A percentile compares a stretch with the other conserved stretches of the same genome.
Evolutionary conservation across 2,329 filamentous ascomycete species (phyloP).

Genomic region (Aureobasidium sp.): DNA sequence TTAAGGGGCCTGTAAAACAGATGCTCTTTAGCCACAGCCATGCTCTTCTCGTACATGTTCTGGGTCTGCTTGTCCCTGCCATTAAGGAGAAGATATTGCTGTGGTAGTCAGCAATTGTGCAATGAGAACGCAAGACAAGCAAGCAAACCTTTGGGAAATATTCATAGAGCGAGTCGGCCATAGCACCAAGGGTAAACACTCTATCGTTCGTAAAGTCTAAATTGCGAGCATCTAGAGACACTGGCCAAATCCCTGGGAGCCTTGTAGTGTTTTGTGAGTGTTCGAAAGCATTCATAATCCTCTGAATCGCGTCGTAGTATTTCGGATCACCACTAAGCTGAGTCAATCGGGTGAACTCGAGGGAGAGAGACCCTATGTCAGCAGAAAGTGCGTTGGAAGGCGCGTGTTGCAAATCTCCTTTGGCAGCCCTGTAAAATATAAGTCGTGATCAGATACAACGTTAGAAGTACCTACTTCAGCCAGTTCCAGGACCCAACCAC

Average conservation of each 20-base stretch:
- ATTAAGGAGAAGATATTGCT: slow-evolving; percentile 21
- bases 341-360: slow-evolving; percentile 57
- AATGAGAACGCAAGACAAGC: not conserved
- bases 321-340: slow-evolving; percentile 52
- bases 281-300: slow-evolving; percentile 49
- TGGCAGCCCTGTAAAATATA: slow-evolving; percentile 14
- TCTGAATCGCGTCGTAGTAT: slow-evolving; percentile 53
- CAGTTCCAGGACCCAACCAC: slow-evolving; percentile 49
- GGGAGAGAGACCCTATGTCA: slow-evolving; percentile 49
- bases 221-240: slow-evolving; percentile 38
- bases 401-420: slow-evolving; percentile 22
- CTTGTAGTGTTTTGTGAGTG: slow-evolving; percentile 44
- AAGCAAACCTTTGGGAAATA: slow-evolving; percentile 21
- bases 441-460: too few species aligned
- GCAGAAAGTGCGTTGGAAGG: slow-evolving; percentile 33
- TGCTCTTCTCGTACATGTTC: slow-evolving; percentile 38
- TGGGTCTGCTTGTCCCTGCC: slow-evolving; percentile 29
- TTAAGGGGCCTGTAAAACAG: slow-evolving; percentile 38
- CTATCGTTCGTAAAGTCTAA: slow-evolving; percentile 23
- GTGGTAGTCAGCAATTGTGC: not conserved
- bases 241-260: slow-evolving; percentile 56
- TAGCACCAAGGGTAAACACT: slow-evolving; percentile 24
- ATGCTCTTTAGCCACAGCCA: slow-evolving; percentile 38
- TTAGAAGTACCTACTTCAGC: too few species aligned
- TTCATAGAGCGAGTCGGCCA: slow-evolving; percentile 27